Conservation (phyloP, 176 grass and related monocot species). For the Panicum miliaceum region DNA sequence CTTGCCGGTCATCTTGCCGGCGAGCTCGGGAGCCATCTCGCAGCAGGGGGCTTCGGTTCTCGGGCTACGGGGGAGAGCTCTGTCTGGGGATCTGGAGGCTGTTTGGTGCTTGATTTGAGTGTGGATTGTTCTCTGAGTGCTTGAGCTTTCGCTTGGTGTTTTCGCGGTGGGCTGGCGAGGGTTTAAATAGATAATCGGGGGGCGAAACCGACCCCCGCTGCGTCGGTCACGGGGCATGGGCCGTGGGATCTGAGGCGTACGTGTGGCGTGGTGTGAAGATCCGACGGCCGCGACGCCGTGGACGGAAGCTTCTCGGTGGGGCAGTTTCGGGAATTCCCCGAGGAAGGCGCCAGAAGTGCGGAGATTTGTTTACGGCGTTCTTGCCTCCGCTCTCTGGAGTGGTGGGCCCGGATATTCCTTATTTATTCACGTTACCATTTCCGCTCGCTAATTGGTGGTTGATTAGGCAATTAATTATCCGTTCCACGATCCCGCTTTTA, state of each 20-base stretch:
- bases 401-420: background rate
- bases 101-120: background rate
- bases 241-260: slow-evolving; percentile 19
- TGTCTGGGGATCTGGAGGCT: slow-evolving; percentile 11
- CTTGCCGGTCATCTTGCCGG: slow-evolving; percentile 44
- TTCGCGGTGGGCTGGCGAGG: background rate
- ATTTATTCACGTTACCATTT: background rate
- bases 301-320: slow-evolving; percentile 44
- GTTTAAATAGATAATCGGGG: slow-evolving; percentile 53
- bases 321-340: background rate
- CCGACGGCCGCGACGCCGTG: background rate
- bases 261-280: background rate
- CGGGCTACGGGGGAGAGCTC: background rate
- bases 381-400: background rate
- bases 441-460: background rate
- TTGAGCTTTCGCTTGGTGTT: slow-evolving; percentile 34
- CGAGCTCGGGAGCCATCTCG: slow-evolving; percentile 64
- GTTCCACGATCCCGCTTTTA: slow-evolving; percentile 5
- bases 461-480: background rate
- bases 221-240: background rate
- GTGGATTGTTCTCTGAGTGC: background rate
- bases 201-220: background rate
- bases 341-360: slow-evolving; percentile 37
- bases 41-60: background rate
- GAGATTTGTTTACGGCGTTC: background rate